Evolutionary conservation across 768 basidiomycete genomes (phyloP).

Genomic region (Lyophyllum atratum): DNA sequence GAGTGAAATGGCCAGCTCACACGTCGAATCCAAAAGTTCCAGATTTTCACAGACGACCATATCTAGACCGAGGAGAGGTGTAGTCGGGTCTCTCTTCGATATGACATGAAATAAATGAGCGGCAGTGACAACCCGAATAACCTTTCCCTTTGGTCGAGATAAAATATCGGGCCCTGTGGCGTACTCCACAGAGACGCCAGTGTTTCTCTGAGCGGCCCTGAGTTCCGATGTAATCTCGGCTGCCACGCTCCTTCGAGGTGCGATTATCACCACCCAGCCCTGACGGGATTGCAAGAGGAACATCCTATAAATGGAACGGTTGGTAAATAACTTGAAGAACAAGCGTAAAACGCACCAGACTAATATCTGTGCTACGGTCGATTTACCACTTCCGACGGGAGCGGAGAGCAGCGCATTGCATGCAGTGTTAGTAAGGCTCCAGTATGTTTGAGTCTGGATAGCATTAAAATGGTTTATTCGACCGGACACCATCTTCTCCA

Average conservation of each 20-base stretch:
- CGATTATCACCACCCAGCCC: constrained; percentile 65
- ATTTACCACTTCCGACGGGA: constrained; percentile 83
- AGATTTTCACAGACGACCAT: constrained; percentile 84
- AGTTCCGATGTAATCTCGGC: constrained; percentile 58
- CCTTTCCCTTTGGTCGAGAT: constrained; percentile 36
- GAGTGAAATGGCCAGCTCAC: constrained; percentile 82
- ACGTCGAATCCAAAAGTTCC: constrained; percentile 76
- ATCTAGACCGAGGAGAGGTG: constrained; percentile 44
- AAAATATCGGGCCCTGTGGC: constrained; percentile 38
- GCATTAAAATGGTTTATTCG: constrained; percentile 68
- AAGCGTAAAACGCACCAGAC: constrained; percentile 60
- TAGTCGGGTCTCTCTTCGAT: constrained; percentile 27
- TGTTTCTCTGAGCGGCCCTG: constrained; percentile 34
- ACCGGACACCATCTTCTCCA: constrained; percentile 48
- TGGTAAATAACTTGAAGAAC: constrained; percentile 6
- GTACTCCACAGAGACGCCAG: constrained; percentile 41
- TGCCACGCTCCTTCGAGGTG: constrained; percentile 59
- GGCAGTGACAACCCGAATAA: constrained; percentile 61
- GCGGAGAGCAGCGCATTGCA: constrained; percentile 74
- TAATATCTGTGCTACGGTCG: constrained; percentile 66
- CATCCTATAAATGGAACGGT: constrained; percentile 45
- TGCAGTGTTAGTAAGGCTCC: constrained; percentile 72
- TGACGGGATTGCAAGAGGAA: constrained; percentile 41
- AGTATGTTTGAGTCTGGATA: constrained; percentile 89
- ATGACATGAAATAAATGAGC: constrained; percentile 48